Evolutionary conservation across 73 alveolate species (phyloP), one percentile per base, ranked within the genome.

Genomic region (Paramecium octaurelia): DNA sequence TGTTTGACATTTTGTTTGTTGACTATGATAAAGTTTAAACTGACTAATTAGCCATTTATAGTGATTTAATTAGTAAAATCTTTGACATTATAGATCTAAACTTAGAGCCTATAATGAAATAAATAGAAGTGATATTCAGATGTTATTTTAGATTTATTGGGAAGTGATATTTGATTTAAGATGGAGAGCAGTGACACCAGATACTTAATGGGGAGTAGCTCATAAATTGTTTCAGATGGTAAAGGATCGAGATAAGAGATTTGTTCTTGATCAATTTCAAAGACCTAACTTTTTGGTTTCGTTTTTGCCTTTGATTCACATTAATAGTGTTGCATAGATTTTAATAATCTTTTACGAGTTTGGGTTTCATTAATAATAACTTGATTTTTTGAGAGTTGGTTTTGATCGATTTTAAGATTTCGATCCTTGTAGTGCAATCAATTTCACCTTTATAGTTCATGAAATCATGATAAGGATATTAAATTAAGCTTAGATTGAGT

Each of bases 351-450:
- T 73, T 73, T 73, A 36, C n/a, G 87, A 73, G 46, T 73, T 35
- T 36, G 57, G 60, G 14, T 73, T 35, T 43, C 40, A 73, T 73
- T 11, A 31, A 73, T 38, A 73, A 36, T 73, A 73, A 73, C 34
- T 73, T 36, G 87, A 73, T 73, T 73, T 73, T 43, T 38, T 73
- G 10, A 73, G 38, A 36, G 60, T 23, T 73, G 87, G 87, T 20
- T 36, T 73, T 73, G 57, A 73, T 14, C 16, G 35, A 73, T 73
- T 73, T 73, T 40, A 36, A 21, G 57, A 73, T 0, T 73, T 73
- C n/a, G 87, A 73, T 34, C 57, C 60, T 16, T 73, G 87, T 40
- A 73, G 87, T 73, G 87, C 59, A 12, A 73, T 73, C n/a, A 73
- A 73, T 73, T 73, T 73, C 87, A 73, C 87, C 0, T 73, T 73